Base-by-base conservation (phyloP, 345 rosid species). In the Camelina laxa region DNA sequence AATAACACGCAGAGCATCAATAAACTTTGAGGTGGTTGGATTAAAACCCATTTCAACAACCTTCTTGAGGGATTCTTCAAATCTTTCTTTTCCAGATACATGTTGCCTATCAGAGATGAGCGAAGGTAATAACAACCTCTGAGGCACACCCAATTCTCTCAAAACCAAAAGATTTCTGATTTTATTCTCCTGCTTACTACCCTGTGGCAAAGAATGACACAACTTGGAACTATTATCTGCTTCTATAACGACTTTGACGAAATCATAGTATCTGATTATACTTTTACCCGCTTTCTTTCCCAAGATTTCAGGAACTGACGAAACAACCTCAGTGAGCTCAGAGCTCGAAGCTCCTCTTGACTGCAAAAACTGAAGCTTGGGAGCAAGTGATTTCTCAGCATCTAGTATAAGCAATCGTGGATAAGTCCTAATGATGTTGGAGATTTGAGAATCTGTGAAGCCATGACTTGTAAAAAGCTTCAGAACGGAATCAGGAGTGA, bases 341-440 rank as follows among this genome's bases (percentile, higher is more conserved):
- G 69, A 10, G 30, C 17, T 64, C 4, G 85, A 77, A 56, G 80
- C 67, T 19, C 82, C 81, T 60, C 38, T 69, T 0, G 82, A 79
- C 21, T 17, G 59, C 0, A 83, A 1, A 65, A 73, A 71, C 65
- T 76, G 11, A 11, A 81, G 45, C 60, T 84, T 79, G 19, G 79
- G 83, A 47, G 31, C 44, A 27, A 80, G 60, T 4, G 65, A 69
- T 21, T 58, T 69, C 73, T 69, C 68, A 10, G 69, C 47, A 44
- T 64, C 54, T 6, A 2, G 6, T 2, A 27, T 1, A 41, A 82
- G 84, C 53, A 84, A 1, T 1, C 0, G 0, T 1, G 85, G 85
- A 1, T 36, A 20, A 7, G 0, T 1, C 11, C 30, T 27, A 27
- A 27, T 27, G 30, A 27, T 27, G 30, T 27, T 27, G 30, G 30